Evolutionary conservation across 1,284 basidiomycete species (phyloP).

Genomic region (Earliella scabrosa): DNA sequence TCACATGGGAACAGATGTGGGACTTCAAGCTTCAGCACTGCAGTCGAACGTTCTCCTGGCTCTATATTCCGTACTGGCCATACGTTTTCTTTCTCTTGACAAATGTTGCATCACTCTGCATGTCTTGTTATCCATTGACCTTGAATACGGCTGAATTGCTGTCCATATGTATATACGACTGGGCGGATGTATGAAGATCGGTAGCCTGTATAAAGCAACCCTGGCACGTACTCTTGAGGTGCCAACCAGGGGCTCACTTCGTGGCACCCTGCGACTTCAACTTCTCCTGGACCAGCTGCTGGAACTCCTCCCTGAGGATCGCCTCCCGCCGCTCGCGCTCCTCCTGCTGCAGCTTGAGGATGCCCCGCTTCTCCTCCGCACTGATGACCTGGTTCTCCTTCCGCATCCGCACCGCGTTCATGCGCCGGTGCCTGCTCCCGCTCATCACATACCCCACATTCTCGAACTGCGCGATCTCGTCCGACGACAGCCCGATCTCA

Average conservation of each 20-base stretch:
- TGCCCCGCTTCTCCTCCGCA: slow-evolving; percentile 95
- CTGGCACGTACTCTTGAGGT: no score
- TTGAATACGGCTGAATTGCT: no score
- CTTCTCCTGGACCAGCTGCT: slow-evolving; percentile 76
- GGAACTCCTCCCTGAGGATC: slow-evolving; percentile 78
- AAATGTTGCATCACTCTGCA: no score
- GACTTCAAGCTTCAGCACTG: no score
- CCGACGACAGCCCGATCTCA: slow-evolving; percentile 92
- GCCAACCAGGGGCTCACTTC: slow-evolving; percentile 16
- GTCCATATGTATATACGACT: no score
- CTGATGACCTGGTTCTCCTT: slow-evolving; percentile 99
- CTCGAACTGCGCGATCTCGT: slow-evolving; percentile 89
- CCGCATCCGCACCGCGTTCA: slow-evolving; percentile 97
- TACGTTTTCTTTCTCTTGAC: no score
- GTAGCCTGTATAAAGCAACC: no score
- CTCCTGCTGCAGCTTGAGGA: slow-evolving; percentile 91
- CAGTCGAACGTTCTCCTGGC: no score
- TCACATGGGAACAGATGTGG: no score
- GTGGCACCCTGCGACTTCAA: slow-evolving; percentile 48
- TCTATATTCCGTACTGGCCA: no score
- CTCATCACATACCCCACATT: slow-evolving; percentile 98
- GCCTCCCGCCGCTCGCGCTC: slow-evolving; percentile 90
- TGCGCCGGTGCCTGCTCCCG: slow-evolving; percentile 88
- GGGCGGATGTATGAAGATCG: no score
- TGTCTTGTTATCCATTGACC: no score